These are phyloP conservation scores for Lachancea fermentati DNA, from an alignment of 805 yeast genomes.

Conservation along the genomic window DNA sequence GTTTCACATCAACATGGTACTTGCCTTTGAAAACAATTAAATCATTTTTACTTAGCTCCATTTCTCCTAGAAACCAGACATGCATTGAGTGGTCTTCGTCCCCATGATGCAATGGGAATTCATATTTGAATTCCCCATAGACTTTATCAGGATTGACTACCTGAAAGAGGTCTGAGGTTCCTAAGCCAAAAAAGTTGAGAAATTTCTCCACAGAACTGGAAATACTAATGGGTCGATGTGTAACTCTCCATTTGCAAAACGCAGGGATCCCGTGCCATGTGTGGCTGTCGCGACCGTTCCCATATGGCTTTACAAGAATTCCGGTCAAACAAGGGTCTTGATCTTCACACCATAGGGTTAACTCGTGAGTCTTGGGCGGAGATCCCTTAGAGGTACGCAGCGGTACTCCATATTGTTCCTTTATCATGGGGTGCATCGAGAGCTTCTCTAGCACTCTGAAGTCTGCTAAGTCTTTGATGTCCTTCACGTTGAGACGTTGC, in stretches of 20 bases:
- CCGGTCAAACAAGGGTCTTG: conserved; percentile 28
- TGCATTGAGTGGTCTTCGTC: conserved; percentile 21
- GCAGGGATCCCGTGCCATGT: conserved; percentile 25
- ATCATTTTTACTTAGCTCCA: conserved; percentile 20
- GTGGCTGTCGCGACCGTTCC: conserved; percentile 10
- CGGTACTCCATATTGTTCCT: conserved; percentile 30
- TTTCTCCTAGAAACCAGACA: conserved; percentile 29
- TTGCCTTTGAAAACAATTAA: conserved; percentile 27
- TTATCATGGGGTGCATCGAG: conserved; percentile 28
- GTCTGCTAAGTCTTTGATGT: conserved; percentile 18
- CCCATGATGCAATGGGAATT: conserved; percentile 23
- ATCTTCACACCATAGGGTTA: conserved; percentile 30
- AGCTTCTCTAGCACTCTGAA: conserved; percentile 21
- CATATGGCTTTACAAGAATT: conserved; percentile 17
- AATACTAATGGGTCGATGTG: conserved; percentile 21
- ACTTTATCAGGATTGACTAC: conserved; percentile 22
- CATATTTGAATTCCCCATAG: conserved; percentile 26
- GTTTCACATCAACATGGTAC: conserved; percentile 28
- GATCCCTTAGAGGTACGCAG: conserved; percentile 16
- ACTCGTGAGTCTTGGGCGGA: conserved; percentile 19
- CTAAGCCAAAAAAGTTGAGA: conserved; percentile 19
- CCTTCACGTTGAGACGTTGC: conserved; percentile 16
- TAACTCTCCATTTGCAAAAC: conserved; percentile 24
- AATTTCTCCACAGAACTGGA: conserved; percentile 13
- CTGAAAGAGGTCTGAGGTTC: conserved; percentile 21